Evolutionary conservation across 2,329 filamentous ascomycete species (phyloP).

Genomic region (Byssothecium circinans): DNA sequence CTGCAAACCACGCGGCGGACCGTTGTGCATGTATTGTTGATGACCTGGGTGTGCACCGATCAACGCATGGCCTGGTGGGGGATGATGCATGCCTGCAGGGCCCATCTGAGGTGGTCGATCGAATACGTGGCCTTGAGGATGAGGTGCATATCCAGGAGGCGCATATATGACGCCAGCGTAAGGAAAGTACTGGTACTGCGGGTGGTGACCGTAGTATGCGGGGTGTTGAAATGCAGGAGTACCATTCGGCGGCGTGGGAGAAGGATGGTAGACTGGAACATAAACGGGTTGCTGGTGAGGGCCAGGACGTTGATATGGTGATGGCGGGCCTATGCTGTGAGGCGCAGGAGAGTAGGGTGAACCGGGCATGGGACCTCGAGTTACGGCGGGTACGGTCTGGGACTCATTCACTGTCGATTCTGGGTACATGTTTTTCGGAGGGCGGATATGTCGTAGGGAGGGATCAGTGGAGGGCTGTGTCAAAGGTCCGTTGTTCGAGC

Average conservation of each 20-base stretch:
- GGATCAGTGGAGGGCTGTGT: conserved; percentile 82
- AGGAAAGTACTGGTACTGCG: conserved; percentile 35
- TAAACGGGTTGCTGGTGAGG: conserved; percentile 46
- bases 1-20: conserved; percentile 5
- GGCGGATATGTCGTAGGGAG: conserved; percentile 76
- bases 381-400: conserved; percentile 77
- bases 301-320: conserved; percentile 50
- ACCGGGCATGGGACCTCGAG: conserved; percentile 68
- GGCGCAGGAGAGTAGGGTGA: conserved; percentile 58
- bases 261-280: conserved; percentile 46
- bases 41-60: conserved; percentile 31
- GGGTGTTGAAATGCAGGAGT: conserved; percentile 48
- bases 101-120: conserved; percentile 34
- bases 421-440: conserved; percentile 93
- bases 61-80: conserved; percentile 33
- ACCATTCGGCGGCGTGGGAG: conserved; percentile 43
- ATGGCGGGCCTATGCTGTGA: conserved; percentile 57
- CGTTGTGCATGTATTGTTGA: conserved; percentile 40
- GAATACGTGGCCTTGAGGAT: conserved; percentile 10
- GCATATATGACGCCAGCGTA: conserved; percentile 38
- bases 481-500: conserved; percentile 74
- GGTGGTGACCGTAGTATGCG: conserved; percentile 40
- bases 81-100: conserved; percentile 39
- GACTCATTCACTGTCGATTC: conserved; percentile 90
- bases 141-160: conserved; percentile 29